Evolutionary conservation across 2,329 filamentous ascomycete genomes (phyloP), one percentile per base, ranked within the genome.

Genomic region (Curvularia spicifera): DNA sequence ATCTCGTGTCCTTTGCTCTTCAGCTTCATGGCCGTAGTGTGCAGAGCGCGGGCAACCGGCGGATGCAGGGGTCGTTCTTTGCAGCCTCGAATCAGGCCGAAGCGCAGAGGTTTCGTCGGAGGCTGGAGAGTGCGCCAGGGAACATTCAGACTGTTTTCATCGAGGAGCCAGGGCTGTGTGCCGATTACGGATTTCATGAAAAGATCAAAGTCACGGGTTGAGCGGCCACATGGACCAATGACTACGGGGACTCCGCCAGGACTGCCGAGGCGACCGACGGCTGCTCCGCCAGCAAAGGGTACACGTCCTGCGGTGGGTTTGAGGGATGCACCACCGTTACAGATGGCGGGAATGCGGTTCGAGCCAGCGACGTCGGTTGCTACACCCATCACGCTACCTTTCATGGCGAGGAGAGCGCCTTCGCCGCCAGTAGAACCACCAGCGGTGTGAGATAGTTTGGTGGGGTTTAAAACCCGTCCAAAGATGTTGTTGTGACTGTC

Each of bases 291-390:
- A 1, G 59, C 68, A 26, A 75, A 85, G 0, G 84, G 83, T 0
- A 86, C 77, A 0, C 84, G 71, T 0, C 81, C 80, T 53, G 82
- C 78, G 0, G 82, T 85, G 0, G 84, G 82, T 60, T 85, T 85
- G 24, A 85, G 70, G 0, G 81, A 81, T 3, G 80, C 78, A 39
- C 73, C 54, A 2, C 74, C 75, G 49, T 78, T 76, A 78, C 93
- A 93, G 68, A 97, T 93, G 54, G 96, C 90, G 76, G 90, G 94
- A 73, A 97, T 95, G 68, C 88, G 87, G 71, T 96, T 88, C 53
- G 76, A 80, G 1, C 83, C 83, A 1, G 81, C 83, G 46, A 89
- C 81, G 72, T 89, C 87, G 0, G 87, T 89, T 0, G 85, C 86
- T 12, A 89, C 79, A 1, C 88, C 88, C 1, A 89, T 67, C 51